These are phyloP conservation scores for Rhynchospora pubera DNA, from an alignment of 176 grass and related monocot species.

Conservation along the genomic window DNA sequence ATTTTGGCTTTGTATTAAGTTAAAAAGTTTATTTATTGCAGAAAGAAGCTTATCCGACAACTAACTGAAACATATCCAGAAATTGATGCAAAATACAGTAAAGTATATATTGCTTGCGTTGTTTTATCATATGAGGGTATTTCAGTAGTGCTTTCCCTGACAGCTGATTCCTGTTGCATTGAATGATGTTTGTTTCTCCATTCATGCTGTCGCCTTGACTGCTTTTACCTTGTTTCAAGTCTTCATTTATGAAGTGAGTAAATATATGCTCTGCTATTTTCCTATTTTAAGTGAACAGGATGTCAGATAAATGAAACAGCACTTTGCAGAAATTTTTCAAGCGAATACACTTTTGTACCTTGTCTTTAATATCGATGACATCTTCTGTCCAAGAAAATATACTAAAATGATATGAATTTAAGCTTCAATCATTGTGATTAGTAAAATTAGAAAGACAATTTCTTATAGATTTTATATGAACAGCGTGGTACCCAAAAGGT, in stretches of 20 bases:
- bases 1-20: constrained; percentile 3
- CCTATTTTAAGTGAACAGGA: not conserved
- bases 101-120: not conserved
- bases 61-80: not conserved
- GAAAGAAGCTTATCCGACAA: not conserved
- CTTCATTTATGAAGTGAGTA: constrained; percentile 86
- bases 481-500: constrained; percentile 89
- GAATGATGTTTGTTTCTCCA: constrained; percentile 94
- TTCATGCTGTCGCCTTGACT: constrained; percentile 87
- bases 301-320: not conserved
- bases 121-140: not conserved
- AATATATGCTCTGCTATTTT: not conserved
- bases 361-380: not conserved
- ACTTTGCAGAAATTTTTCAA: not conserved
- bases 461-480: constrained; percentile 9
- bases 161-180: constrained; percentile 96
- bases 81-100: not conserved
- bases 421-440: not conserved
- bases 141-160: constrained; percentile 15
- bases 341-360: not conserved
- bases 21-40: not conserved
- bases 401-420: not conserved
- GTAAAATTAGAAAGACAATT: not conserved
- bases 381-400: not conserved
- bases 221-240: constrained; percentile 93